Evolutionary conservation across 192 early-diverging fungal species (phyloP), one percentile per base, ranked within the genome.

Genomic region (Chytriomyces confervae): DNA sequence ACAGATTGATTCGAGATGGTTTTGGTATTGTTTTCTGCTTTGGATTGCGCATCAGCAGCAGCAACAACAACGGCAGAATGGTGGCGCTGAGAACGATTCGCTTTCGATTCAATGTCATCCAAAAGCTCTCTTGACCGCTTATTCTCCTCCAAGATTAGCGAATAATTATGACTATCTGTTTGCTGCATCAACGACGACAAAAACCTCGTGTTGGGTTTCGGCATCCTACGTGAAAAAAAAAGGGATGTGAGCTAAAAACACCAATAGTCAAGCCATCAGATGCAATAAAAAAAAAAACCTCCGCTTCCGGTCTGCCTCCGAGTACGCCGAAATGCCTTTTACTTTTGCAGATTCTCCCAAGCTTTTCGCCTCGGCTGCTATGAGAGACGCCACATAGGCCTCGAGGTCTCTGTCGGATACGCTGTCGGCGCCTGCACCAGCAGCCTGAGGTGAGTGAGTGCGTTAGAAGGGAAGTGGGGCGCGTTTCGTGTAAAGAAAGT

Each of bases 181-280:
- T 72, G 76, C 27, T 69, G 61, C 20, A 87, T 78, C 16, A 87
- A 74, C 18, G 63, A 72, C 6, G 77, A 66, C 49, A 87, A 77
- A 64, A 87, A 87, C 10, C 83, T 68, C 36, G 64, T 86, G 64
- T 87, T 87, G 8, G 84, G 77, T 74, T 84, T 86, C 18, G 83
- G 83, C 13, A 79, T 53, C 29, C 82, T 86, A 50, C n/a, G n/a
- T n/a, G 24, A 36, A 8, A 61, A 24, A 75, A 1, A 5, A 5
- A 3, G 11, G 61, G 24, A 27, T 4, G 36, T 36, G 36, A 36
- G 36, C 36, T 27, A 27, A 27, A 36, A 36, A 36, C 36, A 36
- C 36, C 36, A 36, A 36, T 4, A 5, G 1, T 61, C 18, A n/a
- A 5, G 57, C 57, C 57, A 23, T 61, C 57, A 61, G 1, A 20